phyloP scores from a whole-genome alignment of 2,329 filamentous ascomycete species.

The Grosmannia serpens region DNA sequence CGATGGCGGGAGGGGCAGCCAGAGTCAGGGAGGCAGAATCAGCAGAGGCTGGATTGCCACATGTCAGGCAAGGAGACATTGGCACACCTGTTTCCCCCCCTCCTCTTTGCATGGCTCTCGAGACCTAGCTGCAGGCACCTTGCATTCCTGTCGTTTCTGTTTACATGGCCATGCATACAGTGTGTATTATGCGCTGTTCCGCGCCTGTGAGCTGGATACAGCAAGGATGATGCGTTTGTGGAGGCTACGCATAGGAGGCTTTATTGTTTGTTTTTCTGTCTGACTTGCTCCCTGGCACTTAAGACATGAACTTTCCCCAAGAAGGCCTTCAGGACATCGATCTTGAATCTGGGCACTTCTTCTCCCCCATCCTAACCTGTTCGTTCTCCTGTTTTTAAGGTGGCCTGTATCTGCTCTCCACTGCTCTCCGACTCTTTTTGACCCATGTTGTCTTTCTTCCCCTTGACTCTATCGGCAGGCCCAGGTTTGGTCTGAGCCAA shows the following conservation, averaged over 20 bases:
- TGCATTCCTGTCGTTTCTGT: background rate
- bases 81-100: background rate
- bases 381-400: background rate
- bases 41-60: background rate
- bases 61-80: background rate
- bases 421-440: background rate
- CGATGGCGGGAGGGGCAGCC: background rate
- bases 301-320: background rate
- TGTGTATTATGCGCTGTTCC: background rate
- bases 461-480: background rate
- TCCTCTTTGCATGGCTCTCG: background rate
- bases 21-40: background rate
- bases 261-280: slow-evolving; percentile 1
- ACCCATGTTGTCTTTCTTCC: background rate
- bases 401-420: background rate
- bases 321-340: background rate
- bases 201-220: background rate
- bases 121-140: background rate
- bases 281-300: background rate
- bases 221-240: background rate
- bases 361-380: background rate
- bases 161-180: background rate
- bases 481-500: background rate
- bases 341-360: background rate
- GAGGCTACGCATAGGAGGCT: background rate